A percentile compares a stretch with the other conserved stretches of the same genome.
Conservation (phyloP, 2,329 filamentous ascomycete genomes). For the Aspergillus ochraceus region DNA sequence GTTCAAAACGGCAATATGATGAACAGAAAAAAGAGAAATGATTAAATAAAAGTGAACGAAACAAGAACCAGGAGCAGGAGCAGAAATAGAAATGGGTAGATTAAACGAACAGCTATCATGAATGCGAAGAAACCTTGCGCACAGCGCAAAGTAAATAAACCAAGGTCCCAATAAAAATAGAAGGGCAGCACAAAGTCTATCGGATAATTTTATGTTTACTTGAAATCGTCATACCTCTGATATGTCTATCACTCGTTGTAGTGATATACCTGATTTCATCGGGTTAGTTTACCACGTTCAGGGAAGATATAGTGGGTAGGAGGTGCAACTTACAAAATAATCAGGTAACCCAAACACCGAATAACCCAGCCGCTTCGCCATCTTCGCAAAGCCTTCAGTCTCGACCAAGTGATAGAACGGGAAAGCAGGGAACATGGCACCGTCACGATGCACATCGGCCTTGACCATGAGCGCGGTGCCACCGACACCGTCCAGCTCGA, state of each 20-base stretch:
- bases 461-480: conserved; percentile 92
- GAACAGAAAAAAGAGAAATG: not conserved
- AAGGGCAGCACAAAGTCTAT: not conserved
- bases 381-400: conserved; percentile 97
- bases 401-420: conserved; percentile 96
- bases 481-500: conserved; percentile 87
- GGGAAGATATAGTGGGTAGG: not conserved
- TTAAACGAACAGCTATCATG: not conserved
- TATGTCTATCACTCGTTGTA: conserved; percentile 70
- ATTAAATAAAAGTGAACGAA: no score
- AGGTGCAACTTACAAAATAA: conserved; percentile 75
- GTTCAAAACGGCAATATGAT: not conserved
- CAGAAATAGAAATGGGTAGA: not conserved
- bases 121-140: conserved; percentile 1
- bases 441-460: conserved; percentile 93
- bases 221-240: not conserved
- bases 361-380: conserved; percentile 88
- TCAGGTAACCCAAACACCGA: conserved; percentile 86
- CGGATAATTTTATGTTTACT: not conserved
- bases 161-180: not conserved
- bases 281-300: conserved; percentile 3
- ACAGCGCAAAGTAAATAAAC: conserved; percentile 5
- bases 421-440: conserved; percentile 97
- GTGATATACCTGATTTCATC: conserved; percentile 69
- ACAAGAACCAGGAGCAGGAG: not conserved